Base-by-base conservation (phyloP, 371 early-diverging fungal species). In the Rhizopus delemar region DNA sequence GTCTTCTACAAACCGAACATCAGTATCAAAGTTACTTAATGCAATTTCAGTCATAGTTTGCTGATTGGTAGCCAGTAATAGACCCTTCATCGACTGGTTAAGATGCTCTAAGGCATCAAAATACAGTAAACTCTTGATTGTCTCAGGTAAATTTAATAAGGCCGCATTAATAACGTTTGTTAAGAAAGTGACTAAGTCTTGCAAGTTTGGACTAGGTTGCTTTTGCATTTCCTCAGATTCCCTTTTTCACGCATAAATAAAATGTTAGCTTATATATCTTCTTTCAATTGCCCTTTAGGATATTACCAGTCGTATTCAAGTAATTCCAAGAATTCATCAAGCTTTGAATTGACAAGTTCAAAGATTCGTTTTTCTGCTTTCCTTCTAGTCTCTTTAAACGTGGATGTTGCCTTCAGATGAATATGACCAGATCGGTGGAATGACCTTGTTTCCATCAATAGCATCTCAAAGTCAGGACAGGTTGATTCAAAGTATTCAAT, bases 271-370 rank as follows among this genome's bases (percentile, higher is more conserved):
- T 31, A 0, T 22, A 22, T 22, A 22, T 22, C 22, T 22, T 22
- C 22, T 22, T 22, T 22, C 22, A 22, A 22, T 22, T 22, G 22
- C 22, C 22, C 22, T 22, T 7, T 29, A 9, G 9, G 8, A 48
- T 29, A 43, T 41, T 56, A 83, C 93, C 93, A 94, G 31, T 95
- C 92, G 64, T 93, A 93, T 60, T 90, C 91, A 7, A 91, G 83
- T 31, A 88, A 51, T 50, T 90, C 90, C 43, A 94, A 70, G 53
- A 92, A 91, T 45, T 87, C 87, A 63, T 93, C 92, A 52, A 92
- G 75, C 67, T 93, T 95, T 54, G 79, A 77, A 59, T 93, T 89
- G 29, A 94, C 83, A 8, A 94, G 67, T 53, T 90, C 89, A 49
- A 89, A 89, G 36, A 94, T 85, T 41, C 92, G 85, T 60, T 88